phyloP scores from a whole-genome alignment of 257 asterid species.

The Echium plantagineum region DNA sequence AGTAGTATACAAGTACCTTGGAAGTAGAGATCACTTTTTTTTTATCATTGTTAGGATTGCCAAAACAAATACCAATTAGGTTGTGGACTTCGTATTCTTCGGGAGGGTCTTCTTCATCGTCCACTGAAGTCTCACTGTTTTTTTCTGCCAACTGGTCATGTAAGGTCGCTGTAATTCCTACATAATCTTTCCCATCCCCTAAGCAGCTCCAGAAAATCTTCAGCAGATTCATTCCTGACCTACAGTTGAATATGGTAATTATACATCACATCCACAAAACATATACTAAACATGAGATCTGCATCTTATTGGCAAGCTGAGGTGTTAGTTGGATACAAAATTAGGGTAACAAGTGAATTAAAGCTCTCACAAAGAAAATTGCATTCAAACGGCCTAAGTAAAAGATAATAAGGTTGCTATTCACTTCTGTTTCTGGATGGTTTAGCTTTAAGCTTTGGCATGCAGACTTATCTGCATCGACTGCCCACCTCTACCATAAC shows the following conservation, averaged over 20 bases:
- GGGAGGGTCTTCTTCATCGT: conserved; percentile 26
- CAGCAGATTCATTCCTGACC: conserved; percentile 78
- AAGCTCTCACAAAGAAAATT: no score
- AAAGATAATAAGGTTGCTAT: conserved; percentile 2
- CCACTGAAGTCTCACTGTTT: conserved; percentile 22
- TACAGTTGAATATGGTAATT: conserved; percentile 11
- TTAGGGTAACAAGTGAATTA: no score
- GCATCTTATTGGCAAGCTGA: no score
- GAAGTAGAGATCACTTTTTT: conserved; percentile 56
- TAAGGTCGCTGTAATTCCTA: conserved; percentile 16
- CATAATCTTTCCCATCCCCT: conserved; percentile 59
- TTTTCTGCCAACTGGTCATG: conserved; percentile 1
- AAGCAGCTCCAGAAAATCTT: conserved; percentile 64
- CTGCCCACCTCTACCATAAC: conserved; percentile 74
- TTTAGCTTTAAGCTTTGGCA: conserved; percentile 73
- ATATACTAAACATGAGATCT: background rate
- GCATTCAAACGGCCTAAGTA: no score
- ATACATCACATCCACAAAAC: background rate
- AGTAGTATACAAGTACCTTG: conserved; percentile 32
- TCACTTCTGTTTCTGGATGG: conserved; percentile 79
- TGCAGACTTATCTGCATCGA: conserved; percentile 61
- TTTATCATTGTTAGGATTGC: conserved; percentile 52
- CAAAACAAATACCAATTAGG: conserved; percentile 56
- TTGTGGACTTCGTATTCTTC: conserved; percentile 52
- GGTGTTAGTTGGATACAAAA: no score